phyloP scores from a whole-genome alignment of 768 basidiomycete genomes.

The Lactifluus echinatus region DNA sequence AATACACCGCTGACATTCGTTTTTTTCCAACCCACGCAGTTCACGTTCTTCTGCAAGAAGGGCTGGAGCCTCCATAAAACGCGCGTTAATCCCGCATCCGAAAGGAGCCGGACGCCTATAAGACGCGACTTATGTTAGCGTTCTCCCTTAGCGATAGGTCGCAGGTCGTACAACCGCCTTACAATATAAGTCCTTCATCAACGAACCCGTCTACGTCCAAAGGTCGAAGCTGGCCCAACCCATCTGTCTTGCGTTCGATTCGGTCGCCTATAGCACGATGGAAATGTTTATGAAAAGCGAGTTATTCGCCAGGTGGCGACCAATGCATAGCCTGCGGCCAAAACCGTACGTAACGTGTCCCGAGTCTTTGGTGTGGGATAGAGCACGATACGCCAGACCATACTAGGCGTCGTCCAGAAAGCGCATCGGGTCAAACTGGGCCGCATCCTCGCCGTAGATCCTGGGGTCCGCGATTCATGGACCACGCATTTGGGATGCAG shows the following conservation, averaged over 20 bases:
- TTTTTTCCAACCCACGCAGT: conserved; percentile 19
- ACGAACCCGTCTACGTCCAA: conserved; percentile 3
- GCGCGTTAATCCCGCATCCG: background rate
- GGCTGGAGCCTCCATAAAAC: background rate
- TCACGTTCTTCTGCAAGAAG: background rate
- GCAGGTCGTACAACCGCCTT: background rate
- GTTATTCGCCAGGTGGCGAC: conserved; percentile 19
- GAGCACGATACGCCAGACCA: conserved; percentile 2
- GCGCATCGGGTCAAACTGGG: conserved; percentile 22
- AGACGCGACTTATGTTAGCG: background rate
- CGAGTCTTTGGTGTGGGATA: conserved; percentile 24
- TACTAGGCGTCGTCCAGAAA: conserved; percentile 23
- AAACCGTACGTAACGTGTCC: conserved; percentile 25
- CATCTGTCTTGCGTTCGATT: conserved; percentile 12
- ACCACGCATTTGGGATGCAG: conserved; percentile 26
- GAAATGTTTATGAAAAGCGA: conserved; percentile 29
- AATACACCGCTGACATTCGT: conserved; percentile 12
- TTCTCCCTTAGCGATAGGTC: background rate
- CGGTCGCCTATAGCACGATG: conserved; percentile 23
- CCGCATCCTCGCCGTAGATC: conserved; percentile 23
- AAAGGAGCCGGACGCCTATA: conserved; percentile 10
- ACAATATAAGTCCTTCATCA: background rate
- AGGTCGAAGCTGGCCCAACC: background rate
- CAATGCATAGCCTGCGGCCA: conserved; percentile 18
- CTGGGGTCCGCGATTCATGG: conserved; percentile 22